These are phyloP conservation scores for Cardamine occulta DNA, from an alignment of 345 rosid genomes.

Conservation along the genomic window DNA sequence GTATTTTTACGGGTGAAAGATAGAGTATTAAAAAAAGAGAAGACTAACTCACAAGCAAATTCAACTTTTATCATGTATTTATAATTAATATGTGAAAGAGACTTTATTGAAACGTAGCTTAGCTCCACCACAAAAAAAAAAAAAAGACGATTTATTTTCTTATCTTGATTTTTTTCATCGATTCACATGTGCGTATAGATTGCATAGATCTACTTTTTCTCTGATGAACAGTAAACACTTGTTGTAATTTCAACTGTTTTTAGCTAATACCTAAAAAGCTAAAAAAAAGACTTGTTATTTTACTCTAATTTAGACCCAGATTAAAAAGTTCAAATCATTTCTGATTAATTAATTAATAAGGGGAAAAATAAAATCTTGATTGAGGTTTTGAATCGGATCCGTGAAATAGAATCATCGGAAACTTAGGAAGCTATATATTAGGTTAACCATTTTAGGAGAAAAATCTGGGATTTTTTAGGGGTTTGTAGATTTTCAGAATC, in stretches of 20 bases:
- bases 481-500: not conserved
- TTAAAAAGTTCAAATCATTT: not conserved
- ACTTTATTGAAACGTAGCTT: conserved; percentile 28
- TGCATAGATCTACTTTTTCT: conserved; percentile 38
- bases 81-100: conserved; percentile 25
- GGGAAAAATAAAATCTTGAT: not conserved
- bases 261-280: conserved; percentile 24
- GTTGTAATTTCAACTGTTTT: not conserved
- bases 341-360: not conserved
- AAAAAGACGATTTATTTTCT: conserved; percentile 21
- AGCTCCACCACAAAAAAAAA: conserved; percentile 40
- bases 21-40: conserved; percentile 7
- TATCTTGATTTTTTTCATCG: not conserved
- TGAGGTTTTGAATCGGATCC: not conserved
- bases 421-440: not conserved
- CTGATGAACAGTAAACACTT: conserved; percentile 26
- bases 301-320: not conserved
- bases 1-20: conserved; percentile 22
- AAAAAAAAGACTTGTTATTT: not conserved
- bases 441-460: not conserved
- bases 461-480: conserved; percentile 10
- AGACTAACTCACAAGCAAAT: conserved; percentile 30
- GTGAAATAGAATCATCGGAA: conserved; percentile 11
- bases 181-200: conserved; percentile 34
- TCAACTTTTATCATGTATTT: not conserved